phyloP scores from a whole-genome alignment of 176 grass and related monocot species.

The Coix lacrymajobi region DNA sequence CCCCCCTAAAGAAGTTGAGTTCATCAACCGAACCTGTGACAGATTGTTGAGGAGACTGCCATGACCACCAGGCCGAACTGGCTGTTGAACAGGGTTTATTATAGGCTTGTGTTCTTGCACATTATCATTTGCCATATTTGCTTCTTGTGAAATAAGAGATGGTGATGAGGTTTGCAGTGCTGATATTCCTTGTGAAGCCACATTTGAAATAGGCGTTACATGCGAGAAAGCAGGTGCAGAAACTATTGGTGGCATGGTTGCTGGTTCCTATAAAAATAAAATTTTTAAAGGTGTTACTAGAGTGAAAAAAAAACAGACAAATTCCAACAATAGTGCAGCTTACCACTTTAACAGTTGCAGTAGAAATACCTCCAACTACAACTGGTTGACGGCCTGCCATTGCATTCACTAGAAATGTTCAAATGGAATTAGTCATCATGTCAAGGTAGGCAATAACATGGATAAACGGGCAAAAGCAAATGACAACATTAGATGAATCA shows the following conservation, averaged over 20 bases:
- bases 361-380: constrained; percentile 42
- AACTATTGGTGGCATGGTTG: constrained; percentile 47
- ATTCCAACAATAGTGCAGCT: constrained; percentile 1
- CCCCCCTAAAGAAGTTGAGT: constrained; percentile 54
- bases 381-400: constrained; percentile 47
- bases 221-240: constrained; percentile 56
- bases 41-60: constrained; percentile 79
- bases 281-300: not conserved
- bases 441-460: constrained; percentile 6
- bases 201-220: constrained; percentile 51
- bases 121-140: constrained; percentile 55
- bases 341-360: constrained; percentile 69
- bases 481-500: not conserved
- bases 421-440: constrained; percentile 5
- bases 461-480: constrained; percentile 8
- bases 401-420: constrained; percentile 49
- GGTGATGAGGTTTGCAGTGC: constrained; percentile 64
- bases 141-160: constrained; percentile 82
- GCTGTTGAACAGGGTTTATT: constrained; percentile 56
- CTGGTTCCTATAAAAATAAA: constrained; percentile 60
- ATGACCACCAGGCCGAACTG: constrained; percentile 65
- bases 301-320: constrained; percentile 13
- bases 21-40: constrained; percentile 64
- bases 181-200: constrained; percentile 59
- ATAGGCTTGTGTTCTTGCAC: constrained; percentile 83